phyloP scores from a whole-genome alignment of 2,329 filamentous ascomycete species.

The Neonectria ditissima region DNA sequence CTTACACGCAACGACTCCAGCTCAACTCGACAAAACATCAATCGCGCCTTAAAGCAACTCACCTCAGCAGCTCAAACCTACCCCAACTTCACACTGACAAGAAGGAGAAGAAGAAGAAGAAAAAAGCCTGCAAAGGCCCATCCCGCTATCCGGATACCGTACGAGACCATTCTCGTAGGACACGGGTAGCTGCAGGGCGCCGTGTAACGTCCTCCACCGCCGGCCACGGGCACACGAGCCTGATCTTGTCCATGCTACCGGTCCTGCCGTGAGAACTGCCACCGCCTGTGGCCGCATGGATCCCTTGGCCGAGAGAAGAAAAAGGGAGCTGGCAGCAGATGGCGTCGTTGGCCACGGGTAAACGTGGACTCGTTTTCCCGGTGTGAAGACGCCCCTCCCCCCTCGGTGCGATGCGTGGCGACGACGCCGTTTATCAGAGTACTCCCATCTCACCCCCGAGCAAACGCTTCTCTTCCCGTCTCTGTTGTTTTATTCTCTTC shows the following conservation, averaged over 20 bases:
- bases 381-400: background rate
- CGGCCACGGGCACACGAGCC: slow-evolving; percentile 37
- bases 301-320: background rate
- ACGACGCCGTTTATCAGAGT: slow-evolving; percentile 27
- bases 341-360: slow-evolving; percentile 1
- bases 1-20: background rate
- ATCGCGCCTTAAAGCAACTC: background rate
- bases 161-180: slow-evolving; percentile 53
- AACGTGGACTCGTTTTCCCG: slow-evolving; percentile 4
- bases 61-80: background rate
- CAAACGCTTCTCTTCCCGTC: slow-evolving; percentile 15
- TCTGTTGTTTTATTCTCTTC: slow-evolving; percentile 7
- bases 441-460: slow-evolving; percentile 23
- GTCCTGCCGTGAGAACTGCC: slow-evolving; percentile 38
- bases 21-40: background rate
- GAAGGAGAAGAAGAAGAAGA: no score
- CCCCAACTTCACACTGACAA: background rate
- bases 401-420: slow-evolving; percentile 2
- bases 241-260: slow-evolving; percentile 42
- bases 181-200: slow-evolving; percentile 48
- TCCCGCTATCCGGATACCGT: slow-evolving; percentile 37
- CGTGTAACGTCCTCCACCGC: slow-evolving; percentile 43
- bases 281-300: slow-evolving; percentile 32
- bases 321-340: slow-evolving; percentile 1
- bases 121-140: background rate